Evolutionary conservation across 768 basidiomycete species (phyloP), one percentile per base, ranked within the genome.

Genomic region (Termitomyces sp.): DNA sequence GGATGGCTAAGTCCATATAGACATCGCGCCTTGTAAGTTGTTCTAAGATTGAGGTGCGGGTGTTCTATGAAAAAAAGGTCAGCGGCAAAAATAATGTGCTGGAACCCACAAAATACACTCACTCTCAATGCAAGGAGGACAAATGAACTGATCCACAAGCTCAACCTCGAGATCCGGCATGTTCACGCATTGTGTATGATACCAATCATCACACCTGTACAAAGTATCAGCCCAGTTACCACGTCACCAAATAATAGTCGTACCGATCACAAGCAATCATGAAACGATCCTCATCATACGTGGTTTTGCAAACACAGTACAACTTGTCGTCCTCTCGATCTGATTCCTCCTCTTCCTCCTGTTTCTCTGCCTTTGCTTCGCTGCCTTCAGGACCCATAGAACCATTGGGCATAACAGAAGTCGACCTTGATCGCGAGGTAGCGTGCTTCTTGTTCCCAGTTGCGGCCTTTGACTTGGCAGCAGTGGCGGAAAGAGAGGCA

Each of bases 241-340:
- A 42, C 50, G 42, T 57, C 53, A 42, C 36, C 51, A 35, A 39
- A 49, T 42, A 36, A 63, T 59, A 32, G 45, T 73, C 90, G 57
- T 66, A 93, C 92, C 87, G 83, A 77, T 96, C 94, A 70, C 94
- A 96, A 32, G 92, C 94, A 71, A 96, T 94, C 94, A 96, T 96
- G 63, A 89, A 82, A 55, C 84, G 80, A 69, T 93, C 91, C 71
- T 94, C 90, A 65, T 96, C 91, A 65, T 96, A 96, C 65, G 79
- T 83, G 22, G 89, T 91, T 74, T 91, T 86, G 78, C 94, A 97
- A 15, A 96, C 78, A 68, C 94, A 96, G 68, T 96, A 96, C 55
- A 94, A 73, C 72, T 89, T 87, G 67, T 90, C 87, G 66, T 91
- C 84, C 38, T 86, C 86, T 39, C 73, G 73, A 48, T 75, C 76